phyloP scores from a whole-genome alignment of 2,329 filamentous ascomycete genomes.

The Paecilomyces formosus region DNA sequence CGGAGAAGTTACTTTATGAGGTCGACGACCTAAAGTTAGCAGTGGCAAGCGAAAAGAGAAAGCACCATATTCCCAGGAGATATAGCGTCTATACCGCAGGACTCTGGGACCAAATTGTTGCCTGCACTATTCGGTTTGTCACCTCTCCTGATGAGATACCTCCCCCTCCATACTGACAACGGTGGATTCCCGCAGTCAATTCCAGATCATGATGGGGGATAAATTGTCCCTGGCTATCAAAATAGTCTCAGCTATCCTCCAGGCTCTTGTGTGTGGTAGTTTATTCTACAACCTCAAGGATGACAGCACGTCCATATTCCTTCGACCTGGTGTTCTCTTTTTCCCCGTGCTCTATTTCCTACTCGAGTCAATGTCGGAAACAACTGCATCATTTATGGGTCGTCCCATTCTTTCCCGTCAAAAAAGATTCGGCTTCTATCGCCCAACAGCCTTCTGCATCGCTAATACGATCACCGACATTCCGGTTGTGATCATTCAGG shows the following conservation, averaged over 20 bases:
- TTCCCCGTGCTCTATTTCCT: slow-evolving; percentile 56
- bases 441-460: slow-evolving; percentile 50
- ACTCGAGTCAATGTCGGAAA: slow-evolving; percentile 51
- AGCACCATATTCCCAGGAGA: slow-evolving; percentile 21
- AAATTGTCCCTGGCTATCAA: slow-evolving; percentile 42
- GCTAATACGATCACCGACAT: slow-evolving; percentile 50
- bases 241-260: slow-evolving; percentile 30
- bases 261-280: slow-evolving; percentile 36
- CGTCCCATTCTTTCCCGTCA: slow-evolving; percentile 61
- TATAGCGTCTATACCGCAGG: slow-evolving; percentile 23
- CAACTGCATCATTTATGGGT: slow-evolving; percentile 53
- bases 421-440: slow-evolving; percentile 61
- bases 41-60: slow-evolving; percentile 22
- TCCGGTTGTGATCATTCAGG: slow-evolving; percentile 49
- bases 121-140: slow-evolving; percentile 35
- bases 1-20: slow-evolving; percentile 21
- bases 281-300: slow-evolving; percentile 47
- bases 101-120: slow-evolving; percentile 33
- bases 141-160: background rate
- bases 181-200: slow-evolving; percentile 33
- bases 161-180: background rate
- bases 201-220: slow-evolving; percentile 47
- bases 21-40: slow-evolving; percentile 21
- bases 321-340: slow-evolving; percentile 53
- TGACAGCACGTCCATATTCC: slow-evolving; percentile 48